Conservation (phyloP, 805 yeast genomes). For the Tetrapisispora arboricola region DNA sequence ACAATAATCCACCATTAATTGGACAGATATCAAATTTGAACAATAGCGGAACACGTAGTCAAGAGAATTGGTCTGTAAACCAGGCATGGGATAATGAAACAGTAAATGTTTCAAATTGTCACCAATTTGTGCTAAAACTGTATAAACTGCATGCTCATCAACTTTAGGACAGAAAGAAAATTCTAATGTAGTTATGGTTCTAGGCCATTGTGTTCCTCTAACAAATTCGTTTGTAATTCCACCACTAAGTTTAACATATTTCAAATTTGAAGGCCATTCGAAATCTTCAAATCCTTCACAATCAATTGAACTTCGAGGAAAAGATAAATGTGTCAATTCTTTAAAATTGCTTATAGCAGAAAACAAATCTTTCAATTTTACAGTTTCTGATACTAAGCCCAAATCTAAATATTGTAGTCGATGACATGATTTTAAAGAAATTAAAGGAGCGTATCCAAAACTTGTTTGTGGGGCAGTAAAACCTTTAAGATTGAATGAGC, state of each 20-base stretch:
- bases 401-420: constrained; percentile 59
- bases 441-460: constrained; percentile 83
- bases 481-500: constrained; percentile 50
- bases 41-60: constrained; percentile 69
- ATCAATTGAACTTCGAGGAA: constrained; percentile 78
- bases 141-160: constrained; percentile 52
- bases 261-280: constrained; percentile 71
- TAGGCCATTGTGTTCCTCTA: constrained; percentile 58
- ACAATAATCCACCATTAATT: constrained; percentile 71
- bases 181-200: constrained; percentile 57
- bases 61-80: constrained; percentile 53
- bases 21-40: constrained; percentile 55
- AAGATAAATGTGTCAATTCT: constrained; percentile 61
- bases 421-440: constrained; percentile 66
- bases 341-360: constrained; percentile 55
- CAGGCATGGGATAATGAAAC: constrained; percentile 85
- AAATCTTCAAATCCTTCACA: constrained; percentile 41
- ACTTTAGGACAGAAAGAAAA: constrained; percentile 83
- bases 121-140: constrained; percentile 56
- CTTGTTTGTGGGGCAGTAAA: constrained; percentile 92
- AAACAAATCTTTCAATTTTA: constrained; percentile 72
- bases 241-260: constrained; percentile 72
- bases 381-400: constrained; percentile 81
- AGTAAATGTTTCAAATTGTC: constrained; percentile 49
- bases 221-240: constrained; percentile 81